Conservation (phyloP, 1,284 basidiomycete genomes). For the Boletus mariae region DNA sequence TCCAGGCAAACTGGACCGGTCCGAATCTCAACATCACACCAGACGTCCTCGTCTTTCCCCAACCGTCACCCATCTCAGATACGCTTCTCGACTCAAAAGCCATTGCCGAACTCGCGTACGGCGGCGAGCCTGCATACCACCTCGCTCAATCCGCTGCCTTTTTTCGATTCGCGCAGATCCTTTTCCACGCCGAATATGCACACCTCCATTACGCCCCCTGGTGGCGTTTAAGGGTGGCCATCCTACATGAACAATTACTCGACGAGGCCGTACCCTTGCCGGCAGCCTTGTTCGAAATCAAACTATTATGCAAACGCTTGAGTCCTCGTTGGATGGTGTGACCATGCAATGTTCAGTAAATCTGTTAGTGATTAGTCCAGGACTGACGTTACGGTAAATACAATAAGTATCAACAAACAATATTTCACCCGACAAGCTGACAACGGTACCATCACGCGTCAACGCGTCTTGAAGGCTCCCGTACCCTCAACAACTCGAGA, state of each 20-base stretch:
- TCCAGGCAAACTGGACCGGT: slow-evolving; percentile 97
- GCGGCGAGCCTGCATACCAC: slow-evolving; percentile 96
- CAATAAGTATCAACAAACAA: no score
- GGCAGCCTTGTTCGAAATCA: slow-evolving; percentile 37
- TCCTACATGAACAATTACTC: slow-evolving; percentile 80
- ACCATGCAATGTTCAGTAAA: no score
- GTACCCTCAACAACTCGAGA: no score
- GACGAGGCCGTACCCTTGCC: slow-evolving; percentile 79
- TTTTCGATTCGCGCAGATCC: slow-evolving; percentile 72
- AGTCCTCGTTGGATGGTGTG: no score
- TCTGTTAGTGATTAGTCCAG: no score
- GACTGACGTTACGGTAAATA: no score
- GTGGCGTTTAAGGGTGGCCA: slow-evolving; percentile 79
- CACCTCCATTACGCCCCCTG: slow-evolving; percentile 52
- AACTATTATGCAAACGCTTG: no score
- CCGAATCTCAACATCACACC: slow-evolving; percentile 73
- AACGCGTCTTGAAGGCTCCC: no score
- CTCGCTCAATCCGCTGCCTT: slow-evolving; percentile 71
- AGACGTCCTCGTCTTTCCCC: slow-evolving; percentile 45
- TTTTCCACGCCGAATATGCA: slow-evolving; percentile 55
- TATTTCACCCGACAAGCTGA: no score
- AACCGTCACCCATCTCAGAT: slow-evolving; percentile 32
- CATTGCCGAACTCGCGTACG: slow-evolving; percentile 74
- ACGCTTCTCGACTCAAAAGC: slow-evolving; percentile 67
- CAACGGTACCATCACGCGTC: no score